Conservation (phyloP, 148 eudicot genomes). For the Rheum nobile region DNA sequence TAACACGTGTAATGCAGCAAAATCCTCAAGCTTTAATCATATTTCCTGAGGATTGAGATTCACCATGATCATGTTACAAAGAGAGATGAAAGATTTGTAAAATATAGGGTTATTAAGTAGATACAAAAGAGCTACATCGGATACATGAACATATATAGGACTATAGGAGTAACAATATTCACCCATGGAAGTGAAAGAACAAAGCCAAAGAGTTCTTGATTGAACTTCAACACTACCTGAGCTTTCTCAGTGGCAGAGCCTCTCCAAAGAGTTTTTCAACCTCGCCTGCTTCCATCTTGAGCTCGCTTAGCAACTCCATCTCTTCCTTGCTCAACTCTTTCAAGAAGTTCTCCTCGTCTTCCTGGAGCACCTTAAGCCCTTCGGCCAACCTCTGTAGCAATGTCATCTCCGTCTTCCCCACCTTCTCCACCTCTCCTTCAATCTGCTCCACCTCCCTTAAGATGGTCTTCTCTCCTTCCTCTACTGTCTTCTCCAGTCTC, state of each 20-base stretch:
- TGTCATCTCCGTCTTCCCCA: slow-evolving; percentile 48
- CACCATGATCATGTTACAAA: not conserved
- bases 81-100: not conserved
- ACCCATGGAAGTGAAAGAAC: not conserved
- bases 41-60: not conserved
- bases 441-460: slow-evolving; percentile 70
- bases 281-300: slow-evolving; percentile 84
- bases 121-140: not conserved
- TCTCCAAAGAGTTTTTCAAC: slow-evolving; percentile 73
- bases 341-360: slow-evolving; percentile 65
- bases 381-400: slow-evolving; percentile 52
- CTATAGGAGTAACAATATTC: not conserved
- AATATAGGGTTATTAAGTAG: not conserved
- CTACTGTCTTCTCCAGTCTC: slow-evolving; percentile 85
- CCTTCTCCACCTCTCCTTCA: slow-evolving; percentile 72
- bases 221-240: slow-evolving; percentile 30
- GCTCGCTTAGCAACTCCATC: slow-evolving; percentile 59
- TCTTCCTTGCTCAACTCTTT: slow-evolving; percentile 72
- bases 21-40: not conserved
- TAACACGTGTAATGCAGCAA: not conserved
- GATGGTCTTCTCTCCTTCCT: slow-evolving; percentile 69
- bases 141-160: not conserved
- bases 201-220: not conserved
- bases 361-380: slow-evolving; percentile 63
- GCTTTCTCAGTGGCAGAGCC: slow-evolving; percentile 73